These are phyloP conservation scores for Haberlea rhodopensis DNA, from an alignment of 257 asterid genomes.

Conservation along the genomic window DNA sequence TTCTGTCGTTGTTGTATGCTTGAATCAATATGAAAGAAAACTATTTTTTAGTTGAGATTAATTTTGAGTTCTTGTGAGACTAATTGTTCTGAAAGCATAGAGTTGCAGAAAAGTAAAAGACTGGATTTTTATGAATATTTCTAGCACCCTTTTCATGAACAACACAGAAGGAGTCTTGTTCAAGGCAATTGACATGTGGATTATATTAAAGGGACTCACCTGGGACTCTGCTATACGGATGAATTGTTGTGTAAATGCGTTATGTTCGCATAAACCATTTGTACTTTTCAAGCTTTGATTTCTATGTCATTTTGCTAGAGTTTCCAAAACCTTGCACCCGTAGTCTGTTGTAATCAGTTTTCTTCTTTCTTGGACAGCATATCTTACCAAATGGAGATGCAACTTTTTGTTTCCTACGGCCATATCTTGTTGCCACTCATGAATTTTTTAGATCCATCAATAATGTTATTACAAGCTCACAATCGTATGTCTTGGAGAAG, in stretches of 20 bases:
- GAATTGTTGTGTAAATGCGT: neutral
- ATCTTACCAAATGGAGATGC: neutral
- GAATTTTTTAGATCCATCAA: neutral
- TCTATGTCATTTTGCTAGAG: too few species aligned
- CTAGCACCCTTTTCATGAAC: neutral
- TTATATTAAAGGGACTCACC: neutral
- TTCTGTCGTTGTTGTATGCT: neutral
- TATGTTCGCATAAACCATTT: neutral
- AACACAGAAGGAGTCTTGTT: neutral
- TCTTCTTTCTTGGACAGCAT: neutral
- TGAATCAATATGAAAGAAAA: neutral
- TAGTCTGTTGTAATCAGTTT: too few species aligned
- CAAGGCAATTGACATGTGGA: neutral
- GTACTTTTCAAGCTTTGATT: too few species aligned
- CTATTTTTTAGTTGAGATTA: neutral
- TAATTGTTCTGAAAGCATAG: too few species aligned
- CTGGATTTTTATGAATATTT: neutral
- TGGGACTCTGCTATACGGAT: neutral
- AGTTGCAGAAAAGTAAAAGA: neutral
- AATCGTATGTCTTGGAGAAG: neutral
- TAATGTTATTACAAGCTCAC: constrained; percentile 7
- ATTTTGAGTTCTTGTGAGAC: neutral
- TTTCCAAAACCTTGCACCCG: too few species aligned
- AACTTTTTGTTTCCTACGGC: constrained; percentile 5
- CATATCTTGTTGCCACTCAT: neutral